Base-by-base conservation (phyloP, 371 early-diverging fungal genomes). In the Syncephalastrum sp. region DNA sequence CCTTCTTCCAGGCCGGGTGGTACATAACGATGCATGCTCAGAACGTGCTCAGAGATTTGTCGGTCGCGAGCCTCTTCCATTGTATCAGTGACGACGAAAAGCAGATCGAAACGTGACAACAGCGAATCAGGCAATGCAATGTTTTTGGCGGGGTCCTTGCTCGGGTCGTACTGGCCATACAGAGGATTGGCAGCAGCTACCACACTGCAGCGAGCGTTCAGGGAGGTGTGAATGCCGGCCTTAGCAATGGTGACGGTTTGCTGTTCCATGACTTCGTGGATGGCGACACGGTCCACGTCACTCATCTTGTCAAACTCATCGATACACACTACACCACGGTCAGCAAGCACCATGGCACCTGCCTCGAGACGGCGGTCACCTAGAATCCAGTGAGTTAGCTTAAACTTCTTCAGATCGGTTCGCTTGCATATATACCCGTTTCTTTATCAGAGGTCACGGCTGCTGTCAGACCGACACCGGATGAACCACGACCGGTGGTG, bases 201-300 rank as follows among this genome's bases (percentile, higher is more conserved):
- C 8, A 99, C 97, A 61, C 93, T 91, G 75, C 98, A 97, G 38
- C 99, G 87, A 4, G 99, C 99, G 73, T 99, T 99, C 47, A 99
- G 75, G 0, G 99, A 93, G 2, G 96, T 96, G 66, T 97, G 94
- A 61, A 99, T 99, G 46, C 99, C 99, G 5, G 99, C 99, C 75
- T 99, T 98, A 50, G 95, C 90, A 56, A 97, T 94, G 0, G 96
- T 97, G 5, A 98, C 95, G 1, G 97, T 96, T 69, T 99, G 99
- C 81, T 99, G 99, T 82, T 99, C 99, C 99, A 99, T 99, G 4
- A 99, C 99, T 88, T 99, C 99, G 82, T 99, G 99, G 73, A 99
- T 99, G 3, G 99, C 99, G 1, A 98, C 98, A 62, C 99, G 88
- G 74, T 99, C 99, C 24, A 88, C 82, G 60, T 99, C 99, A 54